These are phyloP conservation scores for Salix arbutifolia DNA, from an alignment of 345 rosid genomes.

Conservation along the genomic window DNA sequence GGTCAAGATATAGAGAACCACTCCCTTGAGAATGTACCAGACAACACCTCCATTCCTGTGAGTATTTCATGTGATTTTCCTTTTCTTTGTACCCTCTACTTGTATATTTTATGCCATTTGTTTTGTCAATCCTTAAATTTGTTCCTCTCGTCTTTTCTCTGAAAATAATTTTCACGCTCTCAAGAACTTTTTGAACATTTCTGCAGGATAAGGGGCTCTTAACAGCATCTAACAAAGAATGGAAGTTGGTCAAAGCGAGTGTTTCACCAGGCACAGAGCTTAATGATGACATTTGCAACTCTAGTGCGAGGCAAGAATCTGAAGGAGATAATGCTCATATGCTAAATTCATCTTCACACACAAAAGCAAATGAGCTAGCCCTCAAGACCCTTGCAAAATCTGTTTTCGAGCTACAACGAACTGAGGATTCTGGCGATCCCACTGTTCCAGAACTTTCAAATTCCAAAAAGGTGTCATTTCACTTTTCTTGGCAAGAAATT, in stretches of 20 bases:
- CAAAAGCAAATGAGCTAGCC: constrained; percentile 27
- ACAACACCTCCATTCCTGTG: constrained; percentile 32
- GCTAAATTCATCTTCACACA: constrained; percentile 7
- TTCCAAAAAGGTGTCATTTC: constrained; percentile 10
- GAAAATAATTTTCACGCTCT: neutral
- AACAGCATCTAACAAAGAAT: constrained; percentile 29
- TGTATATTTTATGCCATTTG: neutral
- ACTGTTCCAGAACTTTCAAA: constrained; percentile 11
- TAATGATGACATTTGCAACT: constrained; percentile 5
- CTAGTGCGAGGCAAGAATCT: constrained; percentile 12
- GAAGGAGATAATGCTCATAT: neutral
- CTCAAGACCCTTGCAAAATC: constrained; percentile 41
- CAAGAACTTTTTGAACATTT: constrained; percentile 1
- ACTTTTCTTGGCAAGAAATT: neutral
- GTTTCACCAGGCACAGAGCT: constrained; percentile 18
- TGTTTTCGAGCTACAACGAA: constrained; percentile 25
- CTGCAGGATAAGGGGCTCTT: constrained; percentile 37
- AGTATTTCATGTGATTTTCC: constrained; percentile 15
- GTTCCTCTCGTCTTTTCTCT: neutral
- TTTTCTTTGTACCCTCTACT: neutral
- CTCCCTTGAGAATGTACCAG: constrained; percentile 19
- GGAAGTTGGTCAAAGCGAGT: constrained; percentile 26
- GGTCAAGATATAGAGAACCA: constrained; percentile 23
- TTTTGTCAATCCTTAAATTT: neutral
- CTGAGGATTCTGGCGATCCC: constrained; percentile 12